Base-by-base conservation (phyloP, 345 rosid species). In the Heritiera fomes region DNA sequence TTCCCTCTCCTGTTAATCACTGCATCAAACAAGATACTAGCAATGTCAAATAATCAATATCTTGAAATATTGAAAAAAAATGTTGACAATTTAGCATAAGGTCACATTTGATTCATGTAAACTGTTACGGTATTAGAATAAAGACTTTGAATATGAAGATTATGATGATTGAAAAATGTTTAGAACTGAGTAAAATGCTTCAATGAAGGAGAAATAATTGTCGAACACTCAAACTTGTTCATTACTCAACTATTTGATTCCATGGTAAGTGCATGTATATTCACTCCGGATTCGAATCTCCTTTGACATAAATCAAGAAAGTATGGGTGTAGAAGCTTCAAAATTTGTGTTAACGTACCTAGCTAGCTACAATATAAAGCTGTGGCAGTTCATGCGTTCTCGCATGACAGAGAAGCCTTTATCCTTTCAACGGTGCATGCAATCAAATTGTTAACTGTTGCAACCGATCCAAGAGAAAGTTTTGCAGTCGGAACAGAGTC, bases 391-490 rank as follows among this genome's bases (percentile, higher is more conserved):
- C 85, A 80, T 38, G 87, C 85, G 69, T 53, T 75, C 63, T 83
- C 86, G 83, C 82, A 81, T 1, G 86, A 72, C 66, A 92, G 81
- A 20, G 91, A 75, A 65, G 86, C 86, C 81, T 88, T 91, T 52
- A 93, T 91, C 90, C 89, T 87, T 79, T 90, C 85, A n/a, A 88
- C 87, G 6, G 98, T 92, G 88, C 91, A 75, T 0, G 87, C 87
- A 47, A 95, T 86, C 82, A 93, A 77, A 78, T 87, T 93, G 88
- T 95, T 94, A 18, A 87, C 87, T 20, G 98, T 95, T 15, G 95
- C 94, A 40, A 95, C 94, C 0, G 97, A 93, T 58, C 93, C 97
- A 62, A 90, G 83, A 70, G 93, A 89, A 46, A 92, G 90, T 59
- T 83, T 87, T 23, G 90, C 90, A 0, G 90, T 82, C 5, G 93